Base-by-base conservation (phyloP, 2,329 filamentous ascomycete genomes). In the Sporothrix inflata region DNA sequence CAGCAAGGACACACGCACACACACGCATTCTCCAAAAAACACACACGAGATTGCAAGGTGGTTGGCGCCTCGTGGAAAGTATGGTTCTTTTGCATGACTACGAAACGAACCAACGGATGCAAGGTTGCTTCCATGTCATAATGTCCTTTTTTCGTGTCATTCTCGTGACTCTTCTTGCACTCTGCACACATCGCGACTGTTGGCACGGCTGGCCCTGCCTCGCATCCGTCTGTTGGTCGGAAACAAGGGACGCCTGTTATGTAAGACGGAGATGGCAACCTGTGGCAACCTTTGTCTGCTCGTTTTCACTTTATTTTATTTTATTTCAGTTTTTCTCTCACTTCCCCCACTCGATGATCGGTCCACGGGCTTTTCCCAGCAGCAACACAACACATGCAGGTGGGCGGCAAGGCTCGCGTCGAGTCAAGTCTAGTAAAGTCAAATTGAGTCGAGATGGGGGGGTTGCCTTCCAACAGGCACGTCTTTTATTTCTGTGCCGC, bases 191-290 rank as follows among this genome's bases (percentile, higher is more conserved):
- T 4, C 42, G 6, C 42, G 3, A 4, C 19, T 24, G 34, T 42
- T 63, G 57, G 57, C 34, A 40, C 57, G 57, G 34, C 57, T 63
- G 57, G 38, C n/a, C 27, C 38, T 63, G 34, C 57, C 34, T 63
- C 34, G 57, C 38, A 63, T 24, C 57, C 57, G 57, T 14, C n/a
- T 21, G 57, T 42, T 63, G 57, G 34, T 21, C 57, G 34, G 27
- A 16, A n/a, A 63, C 12, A 21, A 63, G 38, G 19, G 34, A 61
- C 1, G 19, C 42, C 11, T 21, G 57, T 40, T n/a, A 61, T 40
- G 16, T 40, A 38, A 38, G 30, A 21, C 42, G 42, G 14, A 47
- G 11, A 19, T 19, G 42, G 3, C 30, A 6, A 34, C 30, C 30
- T 34, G 30, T 16, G 42, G 3, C 30, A 6, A 34, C 30, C 30